Evolutionary conservation across 129 eudicot genomes (phyloP).

Genomic region (Kitagawia praeruptora): DNA sequence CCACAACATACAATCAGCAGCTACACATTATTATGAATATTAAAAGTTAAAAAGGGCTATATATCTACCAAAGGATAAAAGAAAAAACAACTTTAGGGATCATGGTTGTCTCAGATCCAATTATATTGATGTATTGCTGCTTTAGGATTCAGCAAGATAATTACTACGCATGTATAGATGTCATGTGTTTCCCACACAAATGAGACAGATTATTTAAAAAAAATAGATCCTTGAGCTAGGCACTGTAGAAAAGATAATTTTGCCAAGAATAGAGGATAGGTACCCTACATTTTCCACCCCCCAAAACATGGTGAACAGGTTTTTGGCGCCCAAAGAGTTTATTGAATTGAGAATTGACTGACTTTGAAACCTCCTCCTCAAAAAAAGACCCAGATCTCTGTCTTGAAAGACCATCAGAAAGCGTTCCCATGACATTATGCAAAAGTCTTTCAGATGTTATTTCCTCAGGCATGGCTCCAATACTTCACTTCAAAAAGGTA

Average conservation of each 20-base stretch:
- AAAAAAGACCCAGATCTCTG: constrained; percentile 50
- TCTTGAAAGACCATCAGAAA: constrained; percentile 45
- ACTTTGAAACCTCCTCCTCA: constrained; percentile 41
- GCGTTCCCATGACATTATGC: constrained; percentile 67
- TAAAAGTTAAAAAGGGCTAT: neutral
- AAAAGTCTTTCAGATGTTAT: constrained; percentile 69
- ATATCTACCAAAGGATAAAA: neutral
- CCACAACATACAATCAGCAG: constrained; percentile 95
- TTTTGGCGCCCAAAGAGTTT: constrained; percentile 83
- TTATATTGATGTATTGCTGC: neutral
- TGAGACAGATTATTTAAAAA: neutral
- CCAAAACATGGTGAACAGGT: constrained; percentile 66
- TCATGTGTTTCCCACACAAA: neutral
- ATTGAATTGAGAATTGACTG: constrained; percentile 50
- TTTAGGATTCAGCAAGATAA: neutral
- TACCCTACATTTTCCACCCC: constrained; percentile 81
- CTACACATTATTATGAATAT: constrained; percentile 24
- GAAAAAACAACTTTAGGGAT: neutral
- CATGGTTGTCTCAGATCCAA: neutral
- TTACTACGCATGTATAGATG: neutral
- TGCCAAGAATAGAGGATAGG: neutral
- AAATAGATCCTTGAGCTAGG: neutral
- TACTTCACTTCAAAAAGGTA: constrained; percentile 11
- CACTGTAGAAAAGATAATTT: neutral
- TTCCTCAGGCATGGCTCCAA: constrained; percentile 69